phyloP scores from a whole-genome alignment of 768 basidiomycete genomes.

The Infundibulicybe gibba region DNA sequence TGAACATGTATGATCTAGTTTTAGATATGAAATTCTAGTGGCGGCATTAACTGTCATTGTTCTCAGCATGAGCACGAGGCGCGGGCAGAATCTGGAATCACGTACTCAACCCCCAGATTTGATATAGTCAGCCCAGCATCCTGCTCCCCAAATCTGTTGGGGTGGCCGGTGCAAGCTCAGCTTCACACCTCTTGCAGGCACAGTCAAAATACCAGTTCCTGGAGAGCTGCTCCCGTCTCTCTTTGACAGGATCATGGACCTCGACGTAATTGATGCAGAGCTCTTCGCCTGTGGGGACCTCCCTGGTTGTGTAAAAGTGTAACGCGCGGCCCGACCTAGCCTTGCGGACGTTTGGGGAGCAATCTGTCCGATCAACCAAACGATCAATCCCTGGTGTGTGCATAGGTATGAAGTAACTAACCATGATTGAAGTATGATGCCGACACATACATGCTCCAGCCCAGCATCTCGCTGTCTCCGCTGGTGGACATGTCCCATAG shows the following conservation, averaged over 20 bases:
- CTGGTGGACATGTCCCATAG: constrained; percentile 54
- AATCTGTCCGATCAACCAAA: constrained; percentile 31
- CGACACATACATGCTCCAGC: constrained; percentile 59
- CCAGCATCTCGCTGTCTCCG: constrained; percentile 56
- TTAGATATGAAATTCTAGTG: too few species aligned
- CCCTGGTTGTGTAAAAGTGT: constrained; percentile 41
- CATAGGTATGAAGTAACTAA: constrained; percentile 14
- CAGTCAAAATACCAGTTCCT: constrained; percentile 59
- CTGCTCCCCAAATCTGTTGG: too few species aligned
- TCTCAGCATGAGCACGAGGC: too few species aligned
- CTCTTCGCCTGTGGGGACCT: constrained; percentile 47
- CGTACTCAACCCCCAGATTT: too few species aligned
- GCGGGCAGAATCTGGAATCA: too few species aligned
- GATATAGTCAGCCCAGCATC: too few species aligned
- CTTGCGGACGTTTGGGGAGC: constrained; percentile 49
- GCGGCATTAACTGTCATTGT: too few species aligned
- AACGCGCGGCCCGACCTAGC: constrained; percentile 37
- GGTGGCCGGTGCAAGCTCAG: constrained; percentile 14
- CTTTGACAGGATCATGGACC: constrained; percentile 25
- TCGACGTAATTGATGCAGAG: constrained; percentile 57
- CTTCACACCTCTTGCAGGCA: constrained; percentile 40
- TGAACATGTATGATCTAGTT: too few species aligned
- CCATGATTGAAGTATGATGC: constrained; percentile 72
- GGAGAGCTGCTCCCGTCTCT: constrained; percentile 36
- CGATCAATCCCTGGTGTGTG: not conserved